Base-by-base conservation (phyloP, 1,284 basidiomycete species). In the Fistulinella cinereoalba region DNA sequence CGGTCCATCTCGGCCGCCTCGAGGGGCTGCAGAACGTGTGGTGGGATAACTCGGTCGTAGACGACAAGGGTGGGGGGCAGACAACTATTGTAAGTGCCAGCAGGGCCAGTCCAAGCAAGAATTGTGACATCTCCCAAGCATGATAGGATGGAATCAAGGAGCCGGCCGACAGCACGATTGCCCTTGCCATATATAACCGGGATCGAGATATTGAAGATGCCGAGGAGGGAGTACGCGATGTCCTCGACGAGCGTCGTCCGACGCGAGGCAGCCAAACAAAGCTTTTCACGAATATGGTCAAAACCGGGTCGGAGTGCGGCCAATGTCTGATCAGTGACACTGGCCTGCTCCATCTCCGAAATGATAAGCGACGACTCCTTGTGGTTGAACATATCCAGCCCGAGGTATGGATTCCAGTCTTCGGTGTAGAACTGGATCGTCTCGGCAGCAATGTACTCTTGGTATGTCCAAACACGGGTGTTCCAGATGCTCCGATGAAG, bases 121-220 rank as follows among this genome's bases (percentile, higher is more conserved):
- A 52, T 32, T 9, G 45, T 47, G 0, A 38, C 36, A 10, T 54
- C 52, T 22, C 53, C 40, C 12, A 42, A 29, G 16, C 40, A 45
- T 27, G 36, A 32, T n/a, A 54, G 13, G 18, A 55, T 43, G 9
- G 41, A 33, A 13, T 50, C 47, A 4, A 37, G n/a, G 8, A 37
- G 36, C 7, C n/a, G 36, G 4, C 36, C 36, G 12, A 37, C 21
- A 2, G 36, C 36, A 1, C 2, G 8, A 8, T 13, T 22, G 7
- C 36, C 36, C 22, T 13, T 6, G 22, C 36, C 36, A 15, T 37
- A 37, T 9, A 24, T 31, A 1, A 44, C 43, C 8, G 29, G 23
- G 8, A 51, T 39, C 12, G 45, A 36, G 21, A 43, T 41, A 4
- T 21, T 31, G 16, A 52, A 46, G 31, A 50, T 46, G 8, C 36